A percentile compares a stretch with the other conserved stretches of the same genome.
phyloP scores from a whole-genome alignment of 2,329 filamentous ascomycete genomes.

The Fusarium xylarioides region DNA sequence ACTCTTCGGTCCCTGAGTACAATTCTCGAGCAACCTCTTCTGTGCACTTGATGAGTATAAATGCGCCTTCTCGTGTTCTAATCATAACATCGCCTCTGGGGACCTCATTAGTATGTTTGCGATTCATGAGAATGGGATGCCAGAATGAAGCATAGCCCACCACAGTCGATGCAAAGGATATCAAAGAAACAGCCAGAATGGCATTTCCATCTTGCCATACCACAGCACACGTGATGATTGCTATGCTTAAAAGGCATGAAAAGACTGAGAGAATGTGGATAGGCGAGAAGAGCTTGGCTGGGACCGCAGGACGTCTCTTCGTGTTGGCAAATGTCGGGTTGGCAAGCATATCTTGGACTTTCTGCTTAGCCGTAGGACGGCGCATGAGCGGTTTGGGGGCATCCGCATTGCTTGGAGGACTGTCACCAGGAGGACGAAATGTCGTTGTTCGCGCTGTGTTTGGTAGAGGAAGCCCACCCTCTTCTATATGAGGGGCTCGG shows the following conservation, averaged over 20 bases:
- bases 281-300: slow-evolving; percentile 59
- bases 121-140: slow-evolving; percentile 63
- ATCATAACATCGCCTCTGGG: slow-evolving; percentile 69
- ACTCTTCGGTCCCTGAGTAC: slow-evolving; percentile 69
- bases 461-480: slow-evolving; percentile 14
- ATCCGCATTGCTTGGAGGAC: neutral
- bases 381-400: slow-evolving; percentile 34
- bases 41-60: slow-evolving; percentile 65
- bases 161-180: slow-evolving; percentile 62
- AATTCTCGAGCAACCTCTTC: slow-evolving; percentile 71
- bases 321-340: slow-evolving; percentile 52
- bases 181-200: slow-evolving; percentile 57
- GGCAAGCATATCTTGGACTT: slow-evolving; percentile 54
- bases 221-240: slow-evolving; percentile 56
- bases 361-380: slow-evolving; percentile 51
- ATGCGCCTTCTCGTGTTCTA: slow-evolving; percentile 67
- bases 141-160: slow-evolving; percentile 67
- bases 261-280: slow-evolving; percentile 62
- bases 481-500: slow-evolving; percentile 23
- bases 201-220: slow-evolving; percentile 50
- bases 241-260: slow-evolving; percentile 59
- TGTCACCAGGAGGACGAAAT: neutral
- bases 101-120: slow-evolving; percentile 58
- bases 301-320: slow-evolving; percentile 56
- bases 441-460: slow-evolving; percentile 13